phyloP scores from a whole-genome alignment of 2,329 filamentous ascomycete species.

The Claviceps africana region DNA sequence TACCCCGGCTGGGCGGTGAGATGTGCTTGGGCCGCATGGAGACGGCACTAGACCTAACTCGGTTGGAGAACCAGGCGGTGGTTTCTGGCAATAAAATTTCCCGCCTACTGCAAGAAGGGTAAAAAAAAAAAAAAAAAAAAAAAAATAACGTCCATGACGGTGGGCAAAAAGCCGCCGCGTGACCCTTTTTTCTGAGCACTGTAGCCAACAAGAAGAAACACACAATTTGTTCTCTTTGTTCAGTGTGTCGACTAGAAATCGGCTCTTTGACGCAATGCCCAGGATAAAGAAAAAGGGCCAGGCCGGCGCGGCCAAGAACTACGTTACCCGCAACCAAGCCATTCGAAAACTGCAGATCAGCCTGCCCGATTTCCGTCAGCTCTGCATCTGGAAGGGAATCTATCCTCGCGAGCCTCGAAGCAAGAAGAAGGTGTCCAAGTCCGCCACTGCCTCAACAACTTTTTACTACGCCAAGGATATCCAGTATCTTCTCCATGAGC shows the following conservation, averaged over 20 bases:
- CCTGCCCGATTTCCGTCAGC: constrained; percentile 88
- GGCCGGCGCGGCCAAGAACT: constrained; percentile 92
- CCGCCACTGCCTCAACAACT: constrained; percentile 77
- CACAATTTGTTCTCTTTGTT: neutral
- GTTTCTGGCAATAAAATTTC: constrained; percentile 21
- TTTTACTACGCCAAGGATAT: constrained; percentile 93
- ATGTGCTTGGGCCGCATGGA: constrained; percentile 1
- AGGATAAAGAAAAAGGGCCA: constrained; percentile 87
- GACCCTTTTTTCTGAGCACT: constrained; percentile 3
- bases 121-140: constrained; percentile 18
- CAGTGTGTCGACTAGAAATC: constrained; percentile 4
- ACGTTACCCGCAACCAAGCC: constrained; percentile 91
- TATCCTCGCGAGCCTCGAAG: constrained; percentile 94
- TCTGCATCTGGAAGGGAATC: constrained; percentile 99
- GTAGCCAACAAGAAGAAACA: neutral
- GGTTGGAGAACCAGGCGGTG: constrained; percentile 14
- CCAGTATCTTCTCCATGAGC: constrained; percentile 94
- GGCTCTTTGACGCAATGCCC: constrained; percentile 36
- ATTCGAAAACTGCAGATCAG: constrained; percentile 97
- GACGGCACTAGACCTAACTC: constrained; percentile 7
- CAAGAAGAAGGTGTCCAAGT: constrained; percentile 93
- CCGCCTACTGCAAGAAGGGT: constrained; percentile 10
- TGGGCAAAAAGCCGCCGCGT: constrained; percentile 22
- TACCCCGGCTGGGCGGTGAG: constrained; percentile 13
- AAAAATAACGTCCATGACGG: constrained; percentile 17